Percentiles rank a stretch among this genome's conserved stretches.
phyloP scores from a whole-genome alignment of 2,329 filamentous ascomycete genomes.

The Cytospora chrysosperma region DNA sequence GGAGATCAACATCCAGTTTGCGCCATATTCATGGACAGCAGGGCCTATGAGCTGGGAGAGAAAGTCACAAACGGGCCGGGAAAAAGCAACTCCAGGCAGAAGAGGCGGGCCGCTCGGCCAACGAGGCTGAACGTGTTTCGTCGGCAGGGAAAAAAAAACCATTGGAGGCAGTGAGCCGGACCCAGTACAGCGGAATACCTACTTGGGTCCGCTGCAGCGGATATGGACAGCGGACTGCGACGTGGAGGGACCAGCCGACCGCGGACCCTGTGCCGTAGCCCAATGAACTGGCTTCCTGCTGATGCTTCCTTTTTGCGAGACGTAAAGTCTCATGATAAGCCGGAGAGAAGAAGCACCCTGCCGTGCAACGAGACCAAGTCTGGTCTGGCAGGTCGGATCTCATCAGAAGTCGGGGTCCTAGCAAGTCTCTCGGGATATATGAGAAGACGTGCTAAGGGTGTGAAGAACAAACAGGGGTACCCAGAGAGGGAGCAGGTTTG shows the following conservation, averaged over 20 bases:
- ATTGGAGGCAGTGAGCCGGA: background rate
- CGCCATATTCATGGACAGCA: background rate
- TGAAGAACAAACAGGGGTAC: background rate
- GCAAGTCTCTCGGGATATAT: background rate
- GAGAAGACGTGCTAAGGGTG: background rate
- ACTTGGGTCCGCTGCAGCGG: background rate
- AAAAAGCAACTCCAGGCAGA: background rate
- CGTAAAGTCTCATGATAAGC: background rate
- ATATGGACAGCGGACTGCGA: background rate
- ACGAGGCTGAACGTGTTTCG: background rate
- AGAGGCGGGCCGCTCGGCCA: background rate
- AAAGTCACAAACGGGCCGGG: background rate
- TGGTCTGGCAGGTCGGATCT: background rate
- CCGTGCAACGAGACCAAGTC: slow-evolving; percentile 5
- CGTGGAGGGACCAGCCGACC: background rate
- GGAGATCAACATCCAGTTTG: background rate
- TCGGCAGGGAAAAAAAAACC: background rate
- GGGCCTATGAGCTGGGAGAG: too few relatives aligned
- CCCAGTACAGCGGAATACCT: background rate
- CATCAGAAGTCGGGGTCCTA: background rate
- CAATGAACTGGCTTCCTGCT: background rate
- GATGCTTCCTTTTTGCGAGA: background rate
- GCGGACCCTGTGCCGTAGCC: background rate
- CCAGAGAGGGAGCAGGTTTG: background rate
- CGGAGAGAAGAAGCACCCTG: background rate